phyloP scores from a whole-genome alignment of 257 asterid genomes.

The Solanum pennellii region DNA sequence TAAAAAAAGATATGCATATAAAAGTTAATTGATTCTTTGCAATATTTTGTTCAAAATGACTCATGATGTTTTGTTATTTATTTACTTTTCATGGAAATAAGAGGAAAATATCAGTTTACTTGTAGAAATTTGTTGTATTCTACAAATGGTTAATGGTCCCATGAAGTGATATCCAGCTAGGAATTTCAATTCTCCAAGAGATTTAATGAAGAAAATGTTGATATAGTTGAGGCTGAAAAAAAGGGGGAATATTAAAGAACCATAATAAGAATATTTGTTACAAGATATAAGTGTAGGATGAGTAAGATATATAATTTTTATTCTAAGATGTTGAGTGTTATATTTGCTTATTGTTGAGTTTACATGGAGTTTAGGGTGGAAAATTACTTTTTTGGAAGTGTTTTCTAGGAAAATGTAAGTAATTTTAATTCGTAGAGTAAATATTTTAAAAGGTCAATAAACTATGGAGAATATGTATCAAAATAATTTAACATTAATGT shows the following conservation, averaged over 20 bases:
- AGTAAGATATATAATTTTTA: not conserved
- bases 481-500: too few species aligned
- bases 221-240: not conserved
- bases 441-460: too few species aligned
- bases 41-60: not conserved
- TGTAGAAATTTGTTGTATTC: constrained; percentile 19
- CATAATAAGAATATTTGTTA: not conserved
- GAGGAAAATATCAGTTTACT: not conserved
- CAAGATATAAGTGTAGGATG: not conserved
- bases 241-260: not conserved
- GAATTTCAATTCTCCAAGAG: not conserved
- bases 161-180: constrained; percentile 25
- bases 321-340: not conserved
- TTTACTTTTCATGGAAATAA: constrained; percentile 3
- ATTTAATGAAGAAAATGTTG: not conserved
- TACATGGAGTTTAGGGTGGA: not conserved
- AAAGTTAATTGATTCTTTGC: constrained; percentile 14
- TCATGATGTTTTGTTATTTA: constrained; percentile 3
- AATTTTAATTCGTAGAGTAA: too few species aligned
- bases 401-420: not conserved
- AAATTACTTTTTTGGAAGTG: not conserved
- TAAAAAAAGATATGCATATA: not conserved
- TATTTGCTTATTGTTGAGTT: not conserved
- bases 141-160: constrained; percentile 16
- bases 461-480: too few species aligned